Base-by-base conservation (phyloP, 2,329 filamentous ascomycete genomes). In the Ceratocystis eucalypticola region DNA sequence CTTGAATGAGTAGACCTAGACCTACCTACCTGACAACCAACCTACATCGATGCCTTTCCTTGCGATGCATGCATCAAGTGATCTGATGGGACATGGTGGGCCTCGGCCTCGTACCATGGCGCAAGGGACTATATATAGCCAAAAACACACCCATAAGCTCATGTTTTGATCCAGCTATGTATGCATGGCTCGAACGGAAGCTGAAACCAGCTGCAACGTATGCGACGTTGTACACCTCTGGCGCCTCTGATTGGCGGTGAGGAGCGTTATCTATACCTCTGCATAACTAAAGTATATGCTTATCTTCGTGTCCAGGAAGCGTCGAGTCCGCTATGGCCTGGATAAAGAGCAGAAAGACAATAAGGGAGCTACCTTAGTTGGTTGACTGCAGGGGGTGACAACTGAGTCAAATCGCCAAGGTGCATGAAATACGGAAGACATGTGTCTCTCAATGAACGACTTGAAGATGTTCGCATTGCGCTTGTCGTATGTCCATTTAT, bases 121-220 rank as follows among this genome's bases (percentile, higher is more conserved):
- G 53, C 22, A 57, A 57, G 53, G 53, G 53, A 57, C 20, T 22
- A 50, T 50, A 50, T 22, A 7, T n/a, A 50, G 17, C 46, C 6
- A 50, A 22, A n/a, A 10, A 37, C 33, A 37, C 33, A 3, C 33
- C 33, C 33, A 37, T 37, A 37, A 37, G 33, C 25, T 33, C 28
- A 17, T 30, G 15, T 33, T 7, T 7, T 22, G 53, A 57, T 33
- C 53, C 17, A 30, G 12, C 15, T 30, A 22, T 22, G n/a, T 33
- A 20, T 57, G 53, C 28, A 57, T 57, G 25, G 22, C n/a, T 33
- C 53, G 15, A 57, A 8, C 6, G 22, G 53, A 17, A 57, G 53
- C 22, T 57, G 53, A 57, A 57, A 57, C 53, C 15, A 57, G 53
- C 28, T 30, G 33, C 53, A 57, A 57, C 28, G 53, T 30, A 57